Evolutionary conservation across 192 early-diverging fungal genomes (phyloP).

Genomic region (Backusella psychrophila): DNA sequence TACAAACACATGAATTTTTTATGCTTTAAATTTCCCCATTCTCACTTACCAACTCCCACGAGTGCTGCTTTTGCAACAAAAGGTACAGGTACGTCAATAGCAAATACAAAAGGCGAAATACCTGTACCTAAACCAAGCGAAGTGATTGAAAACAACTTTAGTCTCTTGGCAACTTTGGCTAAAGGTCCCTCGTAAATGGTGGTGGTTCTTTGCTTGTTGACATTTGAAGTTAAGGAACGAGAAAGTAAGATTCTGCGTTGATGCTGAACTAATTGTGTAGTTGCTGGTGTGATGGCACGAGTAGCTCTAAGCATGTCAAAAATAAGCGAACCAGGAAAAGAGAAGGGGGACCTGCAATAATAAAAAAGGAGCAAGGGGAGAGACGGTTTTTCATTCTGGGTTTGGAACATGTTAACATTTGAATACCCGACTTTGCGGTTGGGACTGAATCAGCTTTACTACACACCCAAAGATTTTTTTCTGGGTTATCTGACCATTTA

Average conservation of each 20-base stretch:
- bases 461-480: no score
- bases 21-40: background rate
- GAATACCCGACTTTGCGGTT: background rate
- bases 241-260: background rate
- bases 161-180: slow-evolving; percentile 44
- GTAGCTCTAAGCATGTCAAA: background rate
- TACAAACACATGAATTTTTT: background rate
- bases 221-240: background rate
- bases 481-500: no score
- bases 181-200: slow-evolving; percentile 52
- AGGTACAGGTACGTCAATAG: slow-evolving; percentile 49
- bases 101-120: slow-evolving; percentile 52
- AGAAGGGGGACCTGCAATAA: background rate
- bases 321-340: background rate
- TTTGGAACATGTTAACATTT: background rate
- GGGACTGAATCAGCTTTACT: no score
- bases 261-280: background rate
- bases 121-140: slow-evolving; percentile 48
- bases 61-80: slow-evolving; percentile 44
- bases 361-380: background rate
- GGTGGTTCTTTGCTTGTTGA: background rate
- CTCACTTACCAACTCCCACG: slow-evolving; percentile 43
- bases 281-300: background rate
- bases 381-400: background rate
- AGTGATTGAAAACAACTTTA: slow-evolving; percentile 57